Evolutionary conservation across 768 basidiomycete species (phyloP).

Genomic region (Boletus subparvulus): DNA sequence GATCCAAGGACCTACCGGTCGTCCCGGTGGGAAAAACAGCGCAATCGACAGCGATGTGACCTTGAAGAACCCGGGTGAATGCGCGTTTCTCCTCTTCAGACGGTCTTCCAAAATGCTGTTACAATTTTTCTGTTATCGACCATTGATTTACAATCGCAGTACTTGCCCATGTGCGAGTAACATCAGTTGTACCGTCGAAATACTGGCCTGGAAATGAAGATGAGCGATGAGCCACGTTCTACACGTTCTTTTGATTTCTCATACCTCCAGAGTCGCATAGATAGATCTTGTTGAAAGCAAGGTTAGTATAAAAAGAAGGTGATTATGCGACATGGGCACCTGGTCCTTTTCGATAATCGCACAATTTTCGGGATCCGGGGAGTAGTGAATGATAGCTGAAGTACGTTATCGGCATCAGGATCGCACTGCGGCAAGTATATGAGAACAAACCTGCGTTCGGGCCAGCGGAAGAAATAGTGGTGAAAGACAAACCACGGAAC

Average conservation of each 20-base stretch:
- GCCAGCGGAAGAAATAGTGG: conserved; percentile 90
- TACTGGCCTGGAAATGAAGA: conserved; percentile 59
- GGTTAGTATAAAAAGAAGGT: conserved; percentile 30
- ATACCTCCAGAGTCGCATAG: conserved; percentile 86
- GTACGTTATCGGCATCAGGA: neutral
- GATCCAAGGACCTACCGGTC: conserved; percentile 46
- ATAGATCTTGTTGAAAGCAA: conserved; percentile 52
- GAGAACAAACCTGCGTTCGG: conserved; percentile 76
- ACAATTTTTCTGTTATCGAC: neutral
- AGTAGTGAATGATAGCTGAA: conserved; percentile 90
- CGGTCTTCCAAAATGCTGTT: conserved; percentile 85
- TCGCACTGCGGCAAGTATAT: neutral
- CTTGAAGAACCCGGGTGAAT: conserved; percentile 90
- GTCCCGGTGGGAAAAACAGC: conserved; percentile 82
- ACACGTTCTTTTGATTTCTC: neutral
- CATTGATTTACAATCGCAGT: neutral
- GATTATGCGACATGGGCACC: conserved; percentile 34
- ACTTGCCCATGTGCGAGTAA: conserved; percentile 82
- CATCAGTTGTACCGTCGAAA: conserved; percentile 93
- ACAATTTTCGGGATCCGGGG: conserved; percentile 71
- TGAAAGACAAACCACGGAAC: conserved; percentile 88
- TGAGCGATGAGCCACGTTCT: neutral
- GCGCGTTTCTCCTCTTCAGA: conserved; percentile 79
- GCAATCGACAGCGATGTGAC: conserved; percentile 86
- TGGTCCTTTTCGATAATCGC: conserved; percentile 75